phyloP scores from a whole-genome alignment of 148 eudicot species.

The Vaccinium vitisidaea region DNA sequence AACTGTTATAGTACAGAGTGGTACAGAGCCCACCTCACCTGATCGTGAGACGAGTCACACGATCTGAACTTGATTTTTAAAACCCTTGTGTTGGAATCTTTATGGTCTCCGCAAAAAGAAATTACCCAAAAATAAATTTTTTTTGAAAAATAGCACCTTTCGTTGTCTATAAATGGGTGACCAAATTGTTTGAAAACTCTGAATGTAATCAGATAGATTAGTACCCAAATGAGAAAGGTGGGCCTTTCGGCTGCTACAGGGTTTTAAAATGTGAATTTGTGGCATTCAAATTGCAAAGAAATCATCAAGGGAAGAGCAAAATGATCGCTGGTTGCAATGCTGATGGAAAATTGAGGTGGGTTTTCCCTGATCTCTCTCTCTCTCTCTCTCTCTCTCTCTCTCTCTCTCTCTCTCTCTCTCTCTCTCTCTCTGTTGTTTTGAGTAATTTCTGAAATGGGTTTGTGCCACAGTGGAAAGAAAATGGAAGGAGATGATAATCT shows the following conservation, averaged over 20 bases:
- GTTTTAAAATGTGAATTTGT: not conserved
- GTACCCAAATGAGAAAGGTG: not conserved
- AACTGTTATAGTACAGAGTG: not conserved
- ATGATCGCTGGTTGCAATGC: slow-evolving; percentile 19
- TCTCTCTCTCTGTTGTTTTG: not conserved
- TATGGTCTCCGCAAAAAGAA: no score
- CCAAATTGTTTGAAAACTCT: not conserved
- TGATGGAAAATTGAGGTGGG: slow-evolving; percentile 14
- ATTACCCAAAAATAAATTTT: no score
- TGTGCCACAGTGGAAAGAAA: slow-evolving; percentile 29
- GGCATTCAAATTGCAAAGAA: no score
- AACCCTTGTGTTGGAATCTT: no score
- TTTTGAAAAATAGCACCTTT: not conserved
- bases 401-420: not conserved
- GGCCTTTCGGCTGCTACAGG: slow-evolving; percentile 5
- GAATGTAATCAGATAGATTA: not conserved
- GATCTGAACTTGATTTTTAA: not conserved
- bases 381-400: slow-evolving; percentile 15
- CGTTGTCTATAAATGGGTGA: not conserved
- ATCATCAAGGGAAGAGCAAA: not conserved
- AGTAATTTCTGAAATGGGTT: slow-evolving; percentile 8
- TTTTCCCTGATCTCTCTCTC: not conserved
- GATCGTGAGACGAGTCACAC: not conserved
- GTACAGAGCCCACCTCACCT: not conserved
- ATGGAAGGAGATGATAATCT: slow-evolving; percentile 41